A percentile compares a stretch with the other conserved stretches of the same genome.
phyloP scores from a whole-genome alignment of 2,329 filamentous ascomycete species.

The Bimuria novae-zelandiae region DNA sequence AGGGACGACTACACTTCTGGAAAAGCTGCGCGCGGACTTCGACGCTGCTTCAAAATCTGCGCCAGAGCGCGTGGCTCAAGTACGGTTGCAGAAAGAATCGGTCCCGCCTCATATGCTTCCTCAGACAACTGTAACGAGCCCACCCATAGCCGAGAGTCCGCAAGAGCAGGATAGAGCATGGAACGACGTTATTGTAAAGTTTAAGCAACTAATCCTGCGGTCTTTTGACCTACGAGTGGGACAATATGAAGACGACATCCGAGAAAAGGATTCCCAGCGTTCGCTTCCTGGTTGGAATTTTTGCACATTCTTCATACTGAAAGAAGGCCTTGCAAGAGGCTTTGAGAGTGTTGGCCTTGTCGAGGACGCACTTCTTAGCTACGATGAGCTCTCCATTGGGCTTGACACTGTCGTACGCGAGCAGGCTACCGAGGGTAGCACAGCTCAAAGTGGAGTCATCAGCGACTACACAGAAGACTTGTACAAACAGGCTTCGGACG shows the following conservation, averaged over 20 bases:
- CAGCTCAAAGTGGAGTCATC: slow-evolving; percentile 73
- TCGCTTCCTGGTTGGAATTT: slow-evolving; percentile 96
- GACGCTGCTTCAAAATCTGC: slow-evolving; percentile 75
- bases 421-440: slow-evolving; percentile 63
- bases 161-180: slow-evolving; percentile 82
- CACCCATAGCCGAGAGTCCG: slow-evolving; percentile 62
- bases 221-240: slow-evolving; percentile 90
- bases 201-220: slow-evolving; percentile 83
- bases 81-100: slow-evolving; percentile 67
- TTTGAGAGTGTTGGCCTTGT: slow-evolving; percentile 96
- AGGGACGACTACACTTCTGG: slow-evolving; percentile 79
- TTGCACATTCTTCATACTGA: slow-evolving; percentile 97
- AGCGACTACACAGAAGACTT: slow-evolving; percentile 75
- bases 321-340: slow-evolving; percentile 89
- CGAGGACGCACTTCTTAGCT: slow-evolving; percentile 91
- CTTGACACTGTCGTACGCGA: slow-evolving; percentile 82
- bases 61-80: slow-evolving; percentile 80
- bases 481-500: slow-evolving; percentile 52
- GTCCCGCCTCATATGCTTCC: slow-evolving; percentile 53
- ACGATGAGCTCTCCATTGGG: slow-evolving; percentile 89
- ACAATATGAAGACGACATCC: slow-evolving; percentile 97
- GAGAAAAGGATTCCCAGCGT: slow-evolving; percentile 87
- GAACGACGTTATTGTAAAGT: slow-evolving; percentile 80
- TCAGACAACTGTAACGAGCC: slow-evolving; percentile 42
- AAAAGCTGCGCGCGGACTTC: slow-evolving; percentile 90